Evolutionary conservation across 1,284 basidiomycete genomes (phyloP), one percentile per base, ranked within the genome.

Genomic region (Meripilus lineatus): DNA sequence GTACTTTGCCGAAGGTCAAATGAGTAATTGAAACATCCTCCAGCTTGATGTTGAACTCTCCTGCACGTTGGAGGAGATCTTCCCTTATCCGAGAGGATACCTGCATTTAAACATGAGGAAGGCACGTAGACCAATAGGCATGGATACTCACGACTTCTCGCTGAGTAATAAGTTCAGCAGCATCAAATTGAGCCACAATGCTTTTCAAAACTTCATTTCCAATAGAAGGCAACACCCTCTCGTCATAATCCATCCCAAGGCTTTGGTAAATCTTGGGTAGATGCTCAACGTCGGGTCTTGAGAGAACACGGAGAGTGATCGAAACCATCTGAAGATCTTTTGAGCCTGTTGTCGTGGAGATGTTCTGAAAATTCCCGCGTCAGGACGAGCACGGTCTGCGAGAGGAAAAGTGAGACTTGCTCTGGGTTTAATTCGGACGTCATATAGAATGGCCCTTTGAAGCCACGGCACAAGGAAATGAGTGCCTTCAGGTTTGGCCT

Each of bases 261-360:
- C 77, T 84, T 69, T 96, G 93, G 74, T 99, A 99, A 62, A 99
- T 97, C 69, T 83, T 89, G 25, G 95, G 65, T 20, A 99, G 77
- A 63, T 95, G 89, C 42, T 81, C 72, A 33, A 89, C 80, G 67
- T 98, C 93, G 18, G 95, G 96, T 47, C 93, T 76, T 26, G 93
- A 96, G 57, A 99, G 81, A 38, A 99, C 95, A 57, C 96, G 89
- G 39, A 99, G 79, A 2, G 95, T 98, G 46, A 99, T 83, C 32
- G 93, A 89, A 45, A 96, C 89, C 93, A 98, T 98, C 70, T 99
- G 95, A 68, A 99, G 71, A 66, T 98, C 88, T 66, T 96, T 97
- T 20, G 92, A 95, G 10, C 93, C 93, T 25, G 93, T 97, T 5
- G 89, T 94, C 1, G 95, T 98, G 15, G 91, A 93, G 53, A 99